Conservation (phyloP, 352 stramenopile species). For the Globisporangium recalcitrans region DNA sequence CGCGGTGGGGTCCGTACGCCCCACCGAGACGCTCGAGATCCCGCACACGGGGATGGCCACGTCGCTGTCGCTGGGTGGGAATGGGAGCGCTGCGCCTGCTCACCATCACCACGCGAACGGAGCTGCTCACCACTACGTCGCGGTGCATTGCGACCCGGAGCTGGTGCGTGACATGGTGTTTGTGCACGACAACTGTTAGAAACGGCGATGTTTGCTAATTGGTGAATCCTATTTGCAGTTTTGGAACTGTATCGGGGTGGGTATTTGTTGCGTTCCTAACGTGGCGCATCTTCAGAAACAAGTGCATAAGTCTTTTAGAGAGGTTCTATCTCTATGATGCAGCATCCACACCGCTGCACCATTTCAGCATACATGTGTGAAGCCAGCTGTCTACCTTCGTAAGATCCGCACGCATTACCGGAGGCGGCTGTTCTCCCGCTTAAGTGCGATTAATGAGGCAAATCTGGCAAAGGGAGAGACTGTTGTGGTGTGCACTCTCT, state of each 20-base stretch:
- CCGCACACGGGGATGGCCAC: conserved; percentile 13
- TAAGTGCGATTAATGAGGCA: not conserved
- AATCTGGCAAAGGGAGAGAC: not conserved
- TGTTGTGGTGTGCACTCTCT: not conserved
- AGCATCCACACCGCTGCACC: too few species aligned
- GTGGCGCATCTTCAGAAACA: too few species aligned
- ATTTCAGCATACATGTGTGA: not conserved
- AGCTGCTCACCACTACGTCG: conserved; percentile 15
- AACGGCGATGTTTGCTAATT: not conserved
- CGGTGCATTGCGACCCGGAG: conserved; percentile 39
- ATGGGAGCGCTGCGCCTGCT: not conserved
- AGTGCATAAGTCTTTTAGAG: not conserved
- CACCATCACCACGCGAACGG: conserved; percentile 12
- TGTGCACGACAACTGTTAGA: conserved; percentile 44
- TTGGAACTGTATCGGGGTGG: not conserved
- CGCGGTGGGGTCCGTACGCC: conserved; percentile 33
- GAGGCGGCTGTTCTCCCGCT: not conserved
- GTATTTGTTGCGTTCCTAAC: not conserved
- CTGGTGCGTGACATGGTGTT: conserved; percentile 45
- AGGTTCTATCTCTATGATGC: not conserved
- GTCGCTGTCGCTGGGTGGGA: conserved; percentile 11
- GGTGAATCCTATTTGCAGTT: not conserved
- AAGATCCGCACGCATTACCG: not conserved
- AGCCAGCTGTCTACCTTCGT: not conserved
- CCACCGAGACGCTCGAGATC: conserved; percentile 22